Conservation (phyloP, 352 stramenopile species). For the Phytophthora sojae region DNA sequence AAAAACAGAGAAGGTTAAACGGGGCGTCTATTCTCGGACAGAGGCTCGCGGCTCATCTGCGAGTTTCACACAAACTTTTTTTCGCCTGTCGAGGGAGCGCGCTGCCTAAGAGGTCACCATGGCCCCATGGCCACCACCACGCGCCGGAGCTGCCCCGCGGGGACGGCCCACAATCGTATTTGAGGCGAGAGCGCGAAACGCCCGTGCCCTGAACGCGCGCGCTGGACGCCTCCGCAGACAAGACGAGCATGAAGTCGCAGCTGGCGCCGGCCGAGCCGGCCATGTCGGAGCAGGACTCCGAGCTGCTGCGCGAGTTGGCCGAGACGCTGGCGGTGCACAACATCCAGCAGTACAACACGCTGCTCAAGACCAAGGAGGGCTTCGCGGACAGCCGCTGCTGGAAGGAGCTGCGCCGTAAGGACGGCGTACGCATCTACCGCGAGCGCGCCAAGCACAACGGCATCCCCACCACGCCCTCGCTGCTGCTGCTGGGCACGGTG, state of each 20-base stretch:
- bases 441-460: conserved; percentile 35
- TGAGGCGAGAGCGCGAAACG: conserved; percentile 19
- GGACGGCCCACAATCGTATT: conserved; percentile 33
- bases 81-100: conserved; percentile 17
- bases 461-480: conserved; percentile 42
- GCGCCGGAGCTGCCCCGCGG: neutral
- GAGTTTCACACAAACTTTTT: conserved; percentile 5
- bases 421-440: conserved; percentile 49
- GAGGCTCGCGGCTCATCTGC: neutral
- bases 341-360: conserved; percentile 56
- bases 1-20: neutral
- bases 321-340: conserved; percentile 53
- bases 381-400: conserved; percentile 43
- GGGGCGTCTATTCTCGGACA: neutral
- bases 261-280: conserved; percentile 30
- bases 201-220: neutral
- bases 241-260: conserved; percentile 38
- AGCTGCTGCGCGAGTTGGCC: conserved; percentile 44
- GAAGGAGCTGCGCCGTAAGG: conserved; percentile 49
- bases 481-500: conserved; percentile 65
- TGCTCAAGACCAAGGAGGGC: conserved; percentile 51
- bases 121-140: neutral
- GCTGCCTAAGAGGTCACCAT: neutral
- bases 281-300: conserved; percentile 41
- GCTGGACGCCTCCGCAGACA: conserved; percentile 1